Base-by-base conservation (phyloP, 352 stramenopile genomes). In the Phytophthora capsici region DNA sequence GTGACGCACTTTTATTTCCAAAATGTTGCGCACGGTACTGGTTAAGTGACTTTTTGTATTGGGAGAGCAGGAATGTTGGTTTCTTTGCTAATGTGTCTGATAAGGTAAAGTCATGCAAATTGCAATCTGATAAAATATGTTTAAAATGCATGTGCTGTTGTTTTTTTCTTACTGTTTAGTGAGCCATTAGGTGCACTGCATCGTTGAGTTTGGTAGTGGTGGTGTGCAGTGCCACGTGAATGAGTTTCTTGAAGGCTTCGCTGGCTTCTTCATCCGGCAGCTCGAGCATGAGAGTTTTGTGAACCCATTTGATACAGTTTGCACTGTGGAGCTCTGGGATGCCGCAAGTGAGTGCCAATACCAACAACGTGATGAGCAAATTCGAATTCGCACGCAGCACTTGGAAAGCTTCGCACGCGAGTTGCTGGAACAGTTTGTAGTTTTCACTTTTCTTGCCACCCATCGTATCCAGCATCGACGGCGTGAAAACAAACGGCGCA, bases 401-500 rank as follows among this genome's bases (percentile, higher is more conserved):
- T 19, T 83, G 61, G 61, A 95, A 96, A 1, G 88, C 89, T 4
- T 84, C 58, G 36, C 78, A 87, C 36, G 82, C 81, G 17, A 88
- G 73, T 25, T 73, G 60, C 65, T 91, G 64, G 66, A 98, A 98
- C 43, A 81, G 40, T 26, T 81, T 62, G 59, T 91, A 97, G 56
- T 90, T 73, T 9, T 81, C 76, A 30, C 85, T 88, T 43, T 90
- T 82, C 43, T 91, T 88, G 14, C 75, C 86, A 13, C 91, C 93
- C 38, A 98, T 91, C 2, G 82, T 86, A 37, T 95, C 61, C 14
- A 89, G 77, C 87, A 98, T 97, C 12, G 87, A 84, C 3, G 85
- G 86, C 0, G 94, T 98, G 50, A 98, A 96, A n/a, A 98, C 82
- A 55, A 98, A 98, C 28, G 88, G 88, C 1, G 90, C 84, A 22